Conservation (phyloP, 2,329 filamentous ascomycete species). For the Cadophora sp. region DNA sequence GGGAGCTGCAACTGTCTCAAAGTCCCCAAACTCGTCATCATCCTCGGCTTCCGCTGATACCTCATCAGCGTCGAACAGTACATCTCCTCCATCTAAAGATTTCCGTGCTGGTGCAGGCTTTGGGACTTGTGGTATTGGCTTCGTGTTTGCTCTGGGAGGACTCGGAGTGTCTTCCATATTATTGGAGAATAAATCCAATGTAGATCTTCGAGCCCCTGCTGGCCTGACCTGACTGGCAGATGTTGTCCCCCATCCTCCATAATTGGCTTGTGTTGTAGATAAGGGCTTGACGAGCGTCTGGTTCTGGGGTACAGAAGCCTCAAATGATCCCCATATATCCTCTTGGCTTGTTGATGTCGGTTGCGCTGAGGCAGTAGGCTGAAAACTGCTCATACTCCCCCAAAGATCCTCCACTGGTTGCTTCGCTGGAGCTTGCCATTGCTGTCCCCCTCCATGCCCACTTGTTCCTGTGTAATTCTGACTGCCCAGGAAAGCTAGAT, state of each 20-base stretch:
- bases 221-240: conserved; percentile 26
- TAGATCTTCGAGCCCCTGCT: conserved; percentile 36
- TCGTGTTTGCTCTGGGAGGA: conserved; percentile 21
- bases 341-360: conserved; percentile 28
- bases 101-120: conserved; percentile 24
- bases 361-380: conserved; percentile 22
- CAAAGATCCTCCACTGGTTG: conserved; percentile 36
- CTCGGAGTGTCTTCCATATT: conserved; percentile 29
- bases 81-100: conserved; percentile 37
- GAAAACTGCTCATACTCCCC: conserved; percentile 37
- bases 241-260: conserved; percentile 23
- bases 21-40: conserved; percentile 72
- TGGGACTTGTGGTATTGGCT: conserved; percentile 14
- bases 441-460: conserved; percentile 19
- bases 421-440: conserved; percentile 33
- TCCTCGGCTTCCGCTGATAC: conserved; percentile 48
- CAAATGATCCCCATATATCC: conserved; percentile 44
- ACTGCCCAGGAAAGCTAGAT: conserved; percentile 35
- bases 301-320: conserved; percentile 26
- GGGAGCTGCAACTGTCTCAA: conserved; percentile 59
- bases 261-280: conserved; percentile 23
- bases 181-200: conserved; percentile 39
- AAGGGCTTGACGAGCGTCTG: conserved; percentile 17
- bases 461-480: conserved; percentile 20
- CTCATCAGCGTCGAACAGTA: conserved; percentile 49